Evolutionary conservation across 2,329 filamentous ascomycete species (phyloP).

Genomic region (Fusarium sp.): DNA sequence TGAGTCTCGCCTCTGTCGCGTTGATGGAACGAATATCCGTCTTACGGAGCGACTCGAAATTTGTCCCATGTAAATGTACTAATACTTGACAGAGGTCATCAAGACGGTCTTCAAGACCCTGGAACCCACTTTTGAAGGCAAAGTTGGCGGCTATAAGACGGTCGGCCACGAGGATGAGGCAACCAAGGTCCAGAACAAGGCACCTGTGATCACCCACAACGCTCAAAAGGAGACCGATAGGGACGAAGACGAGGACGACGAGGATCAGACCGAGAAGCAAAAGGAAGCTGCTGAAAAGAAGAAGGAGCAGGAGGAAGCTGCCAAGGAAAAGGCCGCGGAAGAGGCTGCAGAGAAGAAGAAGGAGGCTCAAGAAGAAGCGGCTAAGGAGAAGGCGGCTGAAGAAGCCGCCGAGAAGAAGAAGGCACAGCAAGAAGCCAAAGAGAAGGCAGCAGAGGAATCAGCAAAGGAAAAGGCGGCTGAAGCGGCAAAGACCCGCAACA

Average conservation of each 20-base stretch:
- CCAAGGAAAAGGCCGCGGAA: constrained; percentile 16
- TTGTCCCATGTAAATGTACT: neutral
- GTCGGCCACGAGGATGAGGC: constrained; percentile 35
- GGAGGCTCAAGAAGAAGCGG: neutral
- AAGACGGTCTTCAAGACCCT: constrained; percentile 57
- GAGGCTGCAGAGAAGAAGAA: constrained; percentile 29
- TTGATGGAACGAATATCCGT: neutral
- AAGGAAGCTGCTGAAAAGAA: constrained; percentile 38
- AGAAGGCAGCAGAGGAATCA: constrained; percentile 4
- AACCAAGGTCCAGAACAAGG: constrained; percentile 23
- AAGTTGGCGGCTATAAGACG: constrained; percentile 58
- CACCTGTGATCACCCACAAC: neutral
- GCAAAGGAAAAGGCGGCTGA: constrained; percentile 16
- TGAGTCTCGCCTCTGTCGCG: constrained; percentile 3
- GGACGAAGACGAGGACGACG: constrained; percentile 23
- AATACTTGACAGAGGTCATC: constrained; percentile 45
- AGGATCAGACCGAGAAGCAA: constrained; percentile 27
- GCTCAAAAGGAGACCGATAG: constrained; percentile 3
- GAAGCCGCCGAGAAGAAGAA: neutral
- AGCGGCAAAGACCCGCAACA: constrained; percentile 25
- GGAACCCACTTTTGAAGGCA: constrained; percentile 55
- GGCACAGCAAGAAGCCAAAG: neutral
- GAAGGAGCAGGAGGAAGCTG: constrained; percentile 14
- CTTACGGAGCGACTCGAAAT: neutral
- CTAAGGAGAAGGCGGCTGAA: constrained; percentile 17